phyloP scores from a whole-genome alignment of 116 monocot species.

The Dioscorea cayenensis region DNA sequence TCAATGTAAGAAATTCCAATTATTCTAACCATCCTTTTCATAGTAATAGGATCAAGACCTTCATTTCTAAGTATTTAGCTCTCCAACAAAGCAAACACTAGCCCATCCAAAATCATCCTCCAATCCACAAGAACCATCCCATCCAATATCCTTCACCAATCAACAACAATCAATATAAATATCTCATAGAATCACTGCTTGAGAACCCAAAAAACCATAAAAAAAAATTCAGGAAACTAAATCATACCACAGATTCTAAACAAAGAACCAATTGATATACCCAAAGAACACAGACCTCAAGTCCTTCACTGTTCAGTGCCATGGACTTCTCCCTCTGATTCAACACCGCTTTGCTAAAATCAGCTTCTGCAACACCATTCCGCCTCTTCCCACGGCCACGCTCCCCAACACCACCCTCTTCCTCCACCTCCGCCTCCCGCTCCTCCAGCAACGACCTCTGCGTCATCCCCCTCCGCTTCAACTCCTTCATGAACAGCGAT shows the following conservation, averaged over 20 bases:
- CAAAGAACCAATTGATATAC: background rate
- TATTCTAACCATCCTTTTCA: too few relatives aligned
- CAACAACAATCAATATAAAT: too few relatives aligned
- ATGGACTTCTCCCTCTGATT: constrained; percentile 68
- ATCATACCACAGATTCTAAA: background rate
- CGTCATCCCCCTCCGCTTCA: constrained; percentile 80
- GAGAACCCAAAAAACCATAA: too few relatives aligned
- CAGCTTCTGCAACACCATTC: constrained; percentile 51
- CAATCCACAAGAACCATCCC: too few relatives aligned
- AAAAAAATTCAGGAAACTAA: too few relatives aligned
- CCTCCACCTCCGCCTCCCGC: constrained; percentile 23
- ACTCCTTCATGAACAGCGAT: constrained; percentile 86
- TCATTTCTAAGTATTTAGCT: too few relatives aligned
- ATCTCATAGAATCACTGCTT: too few relatives aligned
- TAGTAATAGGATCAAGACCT: too few relatives aligned
- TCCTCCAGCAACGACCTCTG: constrained; percentile 48
- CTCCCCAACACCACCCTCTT: constrained; percentile 7
- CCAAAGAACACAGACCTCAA: constrained; percentile 51
- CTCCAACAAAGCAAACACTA: too few relatives aligned
- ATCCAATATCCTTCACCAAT: too few relatives aligned
- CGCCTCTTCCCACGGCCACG: constrained; percentile 20
- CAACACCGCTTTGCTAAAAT: constrained; percentile 32
- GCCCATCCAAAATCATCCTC: too few relatives aligned
- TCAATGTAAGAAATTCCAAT: too few relatives aligned
- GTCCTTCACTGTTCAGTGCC: constrained; percentile 84